Evolutionary conservation across 306 rosid species (phyloP).

Genomic region (Leucaena leucocephala): DNA sequence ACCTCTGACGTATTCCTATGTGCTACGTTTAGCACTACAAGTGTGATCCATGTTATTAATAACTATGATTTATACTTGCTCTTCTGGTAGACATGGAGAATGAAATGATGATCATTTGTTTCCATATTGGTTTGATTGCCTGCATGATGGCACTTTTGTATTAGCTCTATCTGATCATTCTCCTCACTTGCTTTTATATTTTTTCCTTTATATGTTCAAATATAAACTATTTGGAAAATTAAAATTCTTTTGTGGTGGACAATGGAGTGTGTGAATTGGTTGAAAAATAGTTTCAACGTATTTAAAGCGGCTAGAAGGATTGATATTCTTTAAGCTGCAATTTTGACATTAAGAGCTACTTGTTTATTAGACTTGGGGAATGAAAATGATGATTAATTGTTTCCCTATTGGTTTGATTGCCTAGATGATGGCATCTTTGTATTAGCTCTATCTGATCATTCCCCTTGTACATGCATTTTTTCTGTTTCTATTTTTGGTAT

Average conservation of each 20-base stretch:
- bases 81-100: conserved; percentile 20
- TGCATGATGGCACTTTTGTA: conserved; percentile 47
- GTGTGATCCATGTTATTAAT: not conserved
- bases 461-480: conserved; percentile 6
- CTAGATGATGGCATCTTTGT: conserved; percentile 45
- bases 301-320: not conserved
- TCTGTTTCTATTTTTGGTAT: not conserved
- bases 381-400: conserved; percentile 41
- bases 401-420: conserved; percentile 59
- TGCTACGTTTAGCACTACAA: not conserved
- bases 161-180: conserved; percentile 58
- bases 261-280: not conserved
- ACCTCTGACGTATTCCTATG: not conserved
- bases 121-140: conserved; percentile 56
- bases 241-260: not conserved
- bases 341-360: not conserved
- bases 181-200: not conserved
- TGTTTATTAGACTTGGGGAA: conserved; percentile 7
- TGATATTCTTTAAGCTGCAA: not conserved
- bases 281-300: not conserved
- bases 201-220: not conserved
- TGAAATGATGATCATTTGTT: conserved; percentile 41
- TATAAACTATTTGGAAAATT: not conserved
- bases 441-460: conserved; percentile 60
- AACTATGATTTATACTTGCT: not conserved